Base-by-base conservation (phyloP, 1,139 yeast species). In the Blastobotrys illinoisensis region DNA sequence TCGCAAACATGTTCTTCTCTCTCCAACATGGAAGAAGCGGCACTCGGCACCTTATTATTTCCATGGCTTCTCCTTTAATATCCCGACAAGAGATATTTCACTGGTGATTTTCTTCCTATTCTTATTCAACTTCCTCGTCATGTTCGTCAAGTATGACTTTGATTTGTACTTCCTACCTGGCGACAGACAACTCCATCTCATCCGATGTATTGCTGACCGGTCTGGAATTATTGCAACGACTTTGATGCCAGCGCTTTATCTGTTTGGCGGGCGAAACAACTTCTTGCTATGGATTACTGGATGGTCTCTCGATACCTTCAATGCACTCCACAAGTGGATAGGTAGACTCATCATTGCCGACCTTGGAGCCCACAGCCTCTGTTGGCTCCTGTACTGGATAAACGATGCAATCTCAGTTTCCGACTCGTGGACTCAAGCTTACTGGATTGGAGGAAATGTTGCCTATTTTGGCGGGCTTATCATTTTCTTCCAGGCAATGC, bases 251-350 rank as follows among this genome's bases (percentile, higher is more conserved):
- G 56, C 79, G 5, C 64, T 83, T 40, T 71, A 81, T 36, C 65
- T 81, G 26, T 77, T 83, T 70, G 87, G 84, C 0, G 88, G 88
- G 5, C 72, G 90, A 62, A 83, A 78, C 66, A 84, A 85, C 65
- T 69, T 83, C 53, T 66, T 83, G 44, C 78, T 80, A 56, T 72
- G 76, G 71, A 53, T 81, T 2, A 83, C 89, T 0, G 80, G 86
- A 23, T 77, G 86, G 80, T 78, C 83, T 40, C 80, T 79, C 62
- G 76, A 85, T 23, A 76, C 83, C 1, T 83, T 80, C 61, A 80
- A 82, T 51, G 72, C 80, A 19, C 79, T 77, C 60, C 90, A 85
- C 66, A 71, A 82, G 56, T 83, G 87, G 87, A 61, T 80, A 1
- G 79, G 86, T 0, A 69, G 88, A 54, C 66, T 78, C 2, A 66